Evolutionary conservation across 805 yeast genomes (phyloP), one percentile per base, ranked within the genome.

Genomic region (Cyberlindnera sargentensis): DNA sequence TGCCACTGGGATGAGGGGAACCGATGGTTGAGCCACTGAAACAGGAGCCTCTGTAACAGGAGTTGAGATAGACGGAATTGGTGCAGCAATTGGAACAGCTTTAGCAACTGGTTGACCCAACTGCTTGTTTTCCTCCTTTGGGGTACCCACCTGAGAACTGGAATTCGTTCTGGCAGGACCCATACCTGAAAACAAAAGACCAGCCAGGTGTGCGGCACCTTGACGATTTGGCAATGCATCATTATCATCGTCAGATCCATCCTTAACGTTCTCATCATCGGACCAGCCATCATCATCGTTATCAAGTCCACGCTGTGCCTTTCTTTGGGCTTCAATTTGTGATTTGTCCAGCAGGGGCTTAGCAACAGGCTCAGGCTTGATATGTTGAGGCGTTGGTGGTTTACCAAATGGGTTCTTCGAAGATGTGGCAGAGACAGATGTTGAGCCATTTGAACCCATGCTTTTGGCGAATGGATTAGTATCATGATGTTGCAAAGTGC

Each of bases 301-400:
- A 37, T 57, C 66, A 31, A 62, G 44, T 15, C 73, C 72, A 61
- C 90, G 71, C 59, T 84, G 91, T 6, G 85, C 76, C 27, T 75
- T 78, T 62, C 93, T 71, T 61, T 84, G 90, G 3, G 81, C 82
- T 44, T 79, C 82, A 28, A 84, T 76, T 47, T 78, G 76, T 47
- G 70, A 70, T 1, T 75, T 65, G 55, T 82, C 86, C 50, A 80
- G 64, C 0, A 62, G 49, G 3, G 66, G 56, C 11, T 48, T 31
- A 2, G 49, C 33, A 6, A 47, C 48, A 1, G 61, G 41, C 26
- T 57, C 49, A 4, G 58, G 25, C 23, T 61, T 47, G 24, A 55
- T 49, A 35, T 42, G 45, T 15, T 15, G 20, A 15, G 20, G 20
- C 23, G 42, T 39, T 10, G 53, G 54, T 6, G 78, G 75, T 53